Conservation (phyloP, 768 basidiomycete species). For the Calocera cornea region DNA sequence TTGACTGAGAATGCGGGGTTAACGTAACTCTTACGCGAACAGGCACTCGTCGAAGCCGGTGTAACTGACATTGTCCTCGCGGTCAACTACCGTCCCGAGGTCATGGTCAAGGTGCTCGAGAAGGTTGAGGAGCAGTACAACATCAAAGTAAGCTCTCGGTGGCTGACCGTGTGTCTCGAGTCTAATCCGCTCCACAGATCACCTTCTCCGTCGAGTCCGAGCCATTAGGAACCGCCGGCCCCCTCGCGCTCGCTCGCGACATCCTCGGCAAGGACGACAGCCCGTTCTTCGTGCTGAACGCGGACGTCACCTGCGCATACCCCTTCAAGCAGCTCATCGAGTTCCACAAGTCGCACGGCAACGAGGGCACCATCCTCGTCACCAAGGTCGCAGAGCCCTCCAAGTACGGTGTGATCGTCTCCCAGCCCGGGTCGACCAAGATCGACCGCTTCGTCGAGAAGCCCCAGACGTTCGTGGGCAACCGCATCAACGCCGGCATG, state of each 20-base stretch:
- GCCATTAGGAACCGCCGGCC: slow-evolving; percentile 33
- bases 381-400: slow-evolving; percentile 37
- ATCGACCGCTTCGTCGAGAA: slow-evolving; percentile 39
- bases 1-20: slow-evolving; percentile 1
- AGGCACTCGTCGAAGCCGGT: slow-evolving; percentile 24
- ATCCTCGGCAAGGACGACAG: slow-evolving; percentile 34
- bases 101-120: slow-evolving; percentile 34
- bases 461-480: slow-evolving; percentile 35
- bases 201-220: slow-evolving; percentile 35
- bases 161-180: not conserved
- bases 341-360: slow-evolving; percentile 33
- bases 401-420: slow-evolving; percentile 35
- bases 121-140: slow-evolving; percentile 32
- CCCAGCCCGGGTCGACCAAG: slow-evolving; percentile 27
- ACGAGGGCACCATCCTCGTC: slow-evolving; percentile 35
- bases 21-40: no score
- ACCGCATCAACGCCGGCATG: slow-evolving; percentile 38
- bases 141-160: not conserved
- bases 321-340: slow-evolving; percentile 35
- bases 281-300: slow-evolving; percentile 39
- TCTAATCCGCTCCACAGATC: slow-evolving; percentile 26
- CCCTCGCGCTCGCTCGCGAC: slow-evolving; percentile 32
- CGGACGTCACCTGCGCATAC: slow-evolving; percentile 35
- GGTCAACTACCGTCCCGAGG: slow-evolving; percentile 35
- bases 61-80: slow-evolving; percentile 36